phyloP scores from a whole-genome alignment of 495 filamentous ascomycete genomes.

The Podospora pseudocomata region DNA sequence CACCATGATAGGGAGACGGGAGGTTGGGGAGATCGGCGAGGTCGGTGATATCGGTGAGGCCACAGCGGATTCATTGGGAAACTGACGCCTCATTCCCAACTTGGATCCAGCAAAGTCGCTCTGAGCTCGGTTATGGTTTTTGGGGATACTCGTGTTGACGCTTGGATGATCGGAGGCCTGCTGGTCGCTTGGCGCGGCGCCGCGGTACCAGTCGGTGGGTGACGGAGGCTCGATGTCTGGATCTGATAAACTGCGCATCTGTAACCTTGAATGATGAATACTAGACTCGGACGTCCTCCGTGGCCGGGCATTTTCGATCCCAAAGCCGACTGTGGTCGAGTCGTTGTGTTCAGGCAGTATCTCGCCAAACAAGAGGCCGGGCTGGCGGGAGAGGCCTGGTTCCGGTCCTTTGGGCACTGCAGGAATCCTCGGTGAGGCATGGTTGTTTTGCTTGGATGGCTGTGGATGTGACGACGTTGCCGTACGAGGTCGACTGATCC shows the following conservation, averaged over 20 bases:
- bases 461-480: conserved; percentile 35
- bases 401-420: conserved; percentile 27
- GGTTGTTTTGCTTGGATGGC: conserved; percentile 46
- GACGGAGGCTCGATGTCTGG: conserved; percentile 49
- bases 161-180: conserved; percentile 27
- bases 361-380: conserved; percentile 51
- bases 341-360: conserved; percentile 43
- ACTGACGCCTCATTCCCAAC: conserved; percentile 26
- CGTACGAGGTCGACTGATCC: conserved; percentile 46
- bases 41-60: conserved; percentile 27
- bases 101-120: conserved; percentile 48
- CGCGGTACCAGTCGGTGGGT: conserved; percentile 53
- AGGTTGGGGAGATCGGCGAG: conserved; percentile 35
- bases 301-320: conserved; percentile 41
- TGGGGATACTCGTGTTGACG: conserved; percentile 28
- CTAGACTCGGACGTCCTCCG: conserved; percentile 49
- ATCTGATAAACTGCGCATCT: conserved; percentile 44
- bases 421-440: conserved; percentile 34
- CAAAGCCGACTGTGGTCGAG: conserved; percentile 43
- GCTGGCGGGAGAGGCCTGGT: conserved; percentile 24
- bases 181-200: conserved; percentile 27
- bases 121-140: conserved; percentile 45
- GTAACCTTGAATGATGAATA: conserved; percentile 34
- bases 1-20: conserved; percentile 43
- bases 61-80: conserved; percentile 17